Evolutionary conservation across 495 filamentous ascomycete species (phyloP), one percentile per base, ranked within the genome.

Genomic region (Lophium mytilinum): DNA sequence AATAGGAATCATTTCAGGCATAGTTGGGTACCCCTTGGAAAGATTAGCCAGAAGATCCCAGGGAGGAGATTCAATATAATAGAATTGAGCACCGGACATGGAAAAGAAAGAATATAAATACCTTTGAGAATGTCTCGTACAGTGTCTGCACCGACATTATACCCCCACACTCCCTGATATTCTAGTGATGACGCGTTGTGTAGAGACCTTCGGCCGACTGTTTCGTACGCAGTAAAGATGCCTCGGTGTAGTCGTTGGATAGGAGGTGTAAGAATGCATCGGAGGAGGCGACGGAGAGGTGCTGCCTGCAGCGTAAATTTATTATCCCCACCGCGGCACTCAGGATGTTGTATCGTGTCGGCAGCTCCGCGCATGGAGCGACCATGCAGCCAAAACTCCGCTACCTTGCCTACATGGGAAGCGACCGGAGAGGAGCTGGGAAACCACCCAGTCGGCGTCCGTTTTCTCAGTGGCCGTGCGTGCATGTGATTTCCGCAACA

Each of bases 1-100:
- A 37, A 60, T 60, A 33, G 57, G 33, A 48, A 48, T 6, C 12
- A 18, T 21, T 24, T 48, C 45, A 48, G 45, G 17, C 45, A 48
- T 48, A 1, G 21, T 48, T 3, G 24, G 6, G 24, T 30, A 6
- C 3, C 6, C 6, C 24, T 30, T 30, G 24, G 6, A 2, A 2
- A 30, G 24, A 30, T 30, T 30, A 30, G 24, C 24, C 6, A 30
- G 24, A 30, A 30, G 24, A 30, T 30, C 24, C 24, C 24, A 30
- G 45, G 8, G 21, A 12, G 9, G 39, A 9, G 39, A 41, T 12
- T 41, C 8, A 41, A 41, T 41, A 41, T 41, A 41, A 14, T 9
- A 41, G 9, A 41, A 9, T 17, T 8, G 11, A 12, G 39, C 4
- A 41, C 12, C 2, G 39, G 1, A 41, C 39, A 9, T 14, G 39